phyloP scores from a whole-genome alignment of 306 rosid species.

The Cucumis melo region DNA sequence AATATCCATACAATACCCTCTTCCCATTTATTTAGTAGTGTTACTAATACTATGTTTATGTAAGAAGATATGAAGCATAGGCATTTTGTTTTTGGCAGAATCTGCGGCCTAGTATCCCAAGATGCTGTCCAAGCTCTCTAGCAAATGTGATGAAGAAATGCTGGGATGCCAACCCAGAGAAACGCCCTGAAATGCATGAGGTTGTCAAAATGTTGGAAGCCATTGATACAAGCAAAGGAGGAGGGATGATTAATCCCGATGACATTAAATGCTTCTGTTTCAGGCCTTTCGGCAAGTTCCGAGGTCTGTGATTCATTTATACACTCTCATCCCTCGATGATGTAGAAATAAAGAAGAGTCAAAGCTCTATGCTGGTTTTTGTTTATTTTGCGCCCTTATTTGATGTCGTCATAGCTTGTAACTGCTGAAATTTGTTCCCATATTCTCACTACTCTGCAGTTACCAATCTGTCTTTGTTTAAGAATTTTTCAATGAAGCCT shows the following conservation, averaged over 20 bases:
- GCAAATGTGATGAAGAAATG: slow-evolving; percentile 44
- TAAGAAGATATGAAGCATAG: neutral
- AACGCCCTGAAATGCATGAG: slow-evolving; percentile 54
- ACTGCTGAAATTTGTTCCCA: neutral
- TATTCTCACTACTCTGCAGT: neutral
- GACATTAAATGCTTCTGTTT: slow-evolving; percentile 39
- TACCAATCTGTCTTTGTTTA: neutral
- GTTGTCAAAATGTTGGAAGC: slow-evolving; percentile 62
- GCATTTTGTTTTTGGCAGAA: slow-evolving; percentile 27
- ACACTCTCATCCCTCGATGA: neutral
- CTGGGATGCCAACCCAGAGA: slow-evolving; percentile 45
- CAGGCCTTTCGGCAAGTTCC: slow-evolving; percentile 9
- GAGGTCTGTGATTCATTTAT: slow-evolving; percentile 34
- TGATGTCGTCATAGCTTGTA: neutral
- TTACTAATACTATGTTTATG: neutral
- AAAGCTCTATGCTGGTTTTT: slow-evolving; percentile 1
- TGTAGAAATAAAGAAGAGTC: neutral
- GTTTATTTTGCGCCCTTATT: neutral
- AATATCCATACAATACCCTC: neutral
- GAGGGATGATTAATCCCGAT: slow-evolving; percentile 52
- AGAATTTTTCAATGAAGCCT: neutral
- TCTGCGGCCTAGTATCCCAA: slow-evolving; percentile 45
- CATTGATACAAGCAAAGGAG: slow-evolving; percentile 58
- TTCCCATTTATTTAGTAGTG: neutral
- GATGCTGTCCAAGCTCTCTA: slow-evolving; percentile 51